Evolutionary conservation across 192 early-diverging fungal species (phyloP).

Genomic region (Dissophora globulifera): DNA sequence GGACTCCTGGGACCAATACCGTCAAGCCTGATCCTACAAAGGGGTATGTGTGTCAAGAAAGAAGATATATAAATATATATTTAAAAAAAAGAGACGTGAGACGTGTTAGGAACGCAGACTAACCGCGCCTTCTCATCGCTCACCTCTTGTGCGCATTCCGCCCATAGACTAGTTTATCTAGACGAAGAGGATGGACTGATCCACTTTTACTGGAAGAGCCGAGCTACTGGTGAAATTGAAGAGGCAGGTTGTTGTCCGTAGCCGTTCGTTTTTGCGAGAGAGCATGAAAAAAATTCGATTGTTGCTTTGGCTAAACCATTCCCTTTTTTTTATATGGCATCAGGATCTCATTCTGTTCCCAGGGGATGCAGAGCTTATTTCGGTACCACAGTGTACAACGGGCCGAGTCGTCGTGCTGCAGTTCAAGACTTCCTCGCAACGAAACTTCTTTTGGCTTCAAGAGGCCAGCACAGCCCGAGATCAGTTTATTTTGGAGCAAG

Average conservation of each 20-base stretch:
- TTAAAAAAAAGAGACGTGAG: too few relatives aligned
- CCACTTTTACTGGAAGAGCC: constrained; percentile 87
- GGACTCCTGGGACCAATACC: constrained; percentile 68
- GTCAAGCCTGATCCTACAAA: constrained; percentile 80
- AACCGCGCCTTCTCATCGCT: too few relatives aligned
- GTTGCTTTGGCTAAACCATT: too few relatives aligned
- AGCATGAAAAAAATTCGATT: too few relatives aligned
- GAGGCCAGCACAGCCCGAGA: constrained; percentile 70
- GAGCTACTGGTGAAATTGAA: constrained; percentile 52
- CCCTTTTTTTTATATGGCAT: too few relatives aligned
- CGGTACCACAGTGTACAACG: constrained; percentile 61
- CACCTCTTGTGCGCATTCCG: too few relatives aligned
- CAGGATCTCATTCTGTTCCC: constrained; percentile 78
- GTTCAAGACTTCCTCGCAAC: constrained; percentile 84
- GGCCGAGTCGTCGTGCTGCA: constrained; percentile 85
- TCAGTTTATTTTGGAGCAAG: constrained; percentile 58
- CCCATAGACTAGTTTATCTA: constrained; percentile 65
- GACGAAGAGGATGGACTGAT: constrained; percentile 74
- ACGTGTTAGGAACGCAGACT: too few relatives aligned
- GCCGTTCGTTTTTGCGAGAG: background rate
- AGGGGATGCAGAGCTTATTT: constrained; percentile 79
- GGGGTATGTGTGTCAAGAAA: constrained; percentile 56
- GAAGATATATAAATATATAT: background rate
- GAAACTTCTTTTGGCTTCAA: constrained; percentile 90
- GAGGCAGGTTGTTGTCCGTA: constrained; percentile 27